Conservation (phyloP, 768 basidiomycete species). For the Suillus tomentosus region DNA sequence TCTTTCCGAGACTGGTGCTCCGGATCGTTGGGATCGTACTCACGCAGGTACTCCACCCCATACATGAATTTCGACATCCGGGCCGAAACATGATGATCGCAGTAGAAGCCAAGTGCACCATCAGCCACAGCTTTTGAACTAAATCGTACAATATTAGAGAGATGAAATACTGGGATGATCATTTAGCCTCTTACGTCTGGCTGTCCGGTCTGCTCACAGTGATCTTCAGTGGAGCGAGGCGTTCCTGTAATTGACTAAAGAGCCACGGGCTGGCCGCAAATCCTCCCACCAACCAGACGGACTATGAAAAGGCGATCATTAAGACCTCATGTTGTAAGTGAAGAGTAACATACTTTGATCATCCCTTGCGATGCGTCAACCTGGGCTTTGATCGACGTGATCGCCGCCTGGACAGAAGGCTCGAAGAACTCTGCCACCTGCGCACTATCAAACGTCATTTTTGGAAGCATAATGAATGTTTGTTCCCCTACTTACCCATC, state of each 20-base stretch:
- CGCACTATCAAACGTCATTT: slow-evolving; percentile 24
- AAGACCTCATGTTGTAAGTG: slow-evolving; percentile 6
- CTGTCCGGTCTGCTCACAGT: slow-evolving; percentile 76
- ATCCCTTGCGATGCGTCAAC: slow-evolving; percentile 67
- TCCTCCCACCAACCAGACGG: slow-evolving; percentile 83
- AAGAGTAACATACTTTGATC: slow-evolving; percentile 51
- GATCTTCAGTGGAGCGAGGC: slow-evolving; percentile 54
- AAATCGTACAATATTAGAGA: slow-evolving; percentile 15
- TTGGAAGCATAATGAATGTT: slow-evolving; percentile 26
- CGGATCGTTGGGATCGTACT: slow-evolving; percentile 62
- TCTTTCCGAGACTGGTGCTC: slow-evolving; percentile 67
- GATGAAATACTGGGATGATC: slow-evolving; percentile 11
- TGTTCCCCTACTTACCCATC: slow-evolving; percentile 51
- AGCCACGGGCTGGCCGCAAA: slow-evolving; percentile 85
- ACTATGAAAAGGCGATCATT: slow-evolving; percentile 41
- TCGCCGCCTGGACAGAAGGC: slow-evolving; percentile 74
- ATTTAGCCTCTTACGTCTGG: slow-evolving; percentile 58
- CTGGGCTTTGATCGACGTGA: slow-evolving; percentile 68
- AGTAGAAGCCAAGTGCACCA: slow-evolving; percentile 82
- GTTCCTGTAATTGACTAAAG: slow-evolving; percentile 73
- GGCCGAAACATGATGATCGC: slow-evolving; percentile 81
- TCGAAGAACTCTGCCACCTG: slow-evolving; percentile 76
- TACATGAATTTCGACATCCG: slow-evolving; percentile 82
- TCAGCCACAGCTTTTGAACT: slow-evolving; percentile 87
- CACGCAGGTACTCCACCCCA: slow-evolving; percentile 76